Base-by-base conservation (phyloP, 176 grass and related monocot species). In the Carex scoparia region DNA sequence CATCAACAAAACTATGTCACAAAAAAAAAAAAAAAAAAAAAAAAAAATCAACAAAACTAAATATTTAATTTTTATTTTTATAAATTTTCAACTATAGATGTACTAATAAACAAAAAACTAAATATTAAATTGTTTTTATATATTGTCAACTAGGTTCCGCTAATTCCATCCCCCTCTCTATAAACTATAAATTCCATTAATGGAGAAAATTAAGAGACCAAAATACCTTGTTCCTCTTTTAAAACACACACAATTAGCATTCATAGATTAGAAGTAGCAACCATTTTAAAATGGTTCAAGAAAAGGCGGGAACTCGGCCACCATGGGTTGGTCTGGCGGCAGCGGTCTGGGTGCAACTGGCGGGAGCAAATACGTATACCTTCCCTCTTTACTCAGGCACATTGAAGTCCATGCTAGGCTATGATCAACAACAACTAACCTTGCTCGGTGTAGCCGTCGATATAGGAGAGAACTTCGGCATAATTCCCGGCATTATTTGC, bases 261-360 rank as follows among this genome's bases (percentile, higher is more conserved):
- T 23, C 23, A 49, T 49, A 49, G 46, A 49, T 49, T 2, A 49
- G 46, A 49, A 49, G 46, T 5, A 67, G 12, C 13, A 67, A 67
- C 65, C 4, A 49, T 19, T 23, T 48, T 11, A 48, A 48, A 62
- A 85, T 85, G 60, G 4, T 35, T 3, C 42, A 57, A 78, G 89
- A 93, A 79, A 94, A 94, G 88, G 82, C 58, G 33, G 93, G 93
- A 51, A 95, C 89, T 66, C 85, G 95, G 75, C 95, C 93, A 30
- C 91, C 93, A 53, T 98, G 95, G 95, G 91, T 98, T 53, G 95
- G 95, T 76, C 86, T 98, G 82, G 95, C 89, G 38, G 91, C 95
- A 44, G 91, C 93, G 66, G 89, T 94, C 66, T 95, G 93, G 95
- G 91, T 95, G 91, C 95, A 93, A 87, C 80, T 98, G 85, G 95